These are phyloP conservation scores for Stipa capillata DNA, from an alignment of 176 grass and related monocot species.

Conservation along the genomic window DNA sequence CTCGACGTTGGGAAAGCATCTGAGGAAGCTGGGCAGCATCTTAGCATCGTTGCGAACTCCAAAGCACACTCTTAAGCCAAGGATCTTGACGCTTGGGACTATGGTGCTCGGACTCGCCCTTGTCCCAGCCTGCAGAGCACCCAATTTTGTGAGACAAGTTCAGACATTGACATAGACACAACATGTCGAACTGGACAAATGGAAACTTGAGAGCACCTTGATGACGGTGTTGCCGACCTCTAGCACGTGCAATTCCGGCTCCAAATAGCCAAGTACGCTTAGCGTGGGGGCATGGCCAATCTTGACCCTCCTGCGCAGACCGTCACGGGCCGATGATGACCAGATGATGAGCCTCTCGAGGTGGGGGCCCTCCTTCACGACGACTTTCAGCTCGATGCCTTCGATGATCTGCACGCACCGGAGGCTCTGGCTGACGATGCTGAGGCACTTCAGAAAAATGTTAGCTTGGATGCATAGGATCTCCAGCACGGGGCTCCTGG, in stretches of 20 bases:
- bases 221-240: neutral
- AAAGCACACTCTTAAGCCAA: neutral
- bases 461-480: neutral
- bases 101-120: neutral
- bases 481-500: constrained; percentile 17
- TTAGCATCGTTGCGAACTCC: neutral
- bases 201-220: neutral
- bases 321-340: neutral
- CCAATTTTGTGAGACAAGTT: neutral
- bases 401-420: neutral
- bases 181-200: neutral
- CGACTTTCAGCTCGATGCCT: neutral
- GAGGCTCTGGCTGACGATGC: constrained; percentile 11
- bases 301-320: neutral
- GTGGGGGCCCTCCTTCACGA: neutral
- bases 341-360: neutral
- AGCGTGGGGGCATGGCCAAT: neutral
- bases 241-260: neutral
- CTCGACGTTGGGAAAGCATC: constrained; percentile 15
- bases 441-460: neutral
- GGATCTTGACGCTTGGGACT: constrained; percentile 7
- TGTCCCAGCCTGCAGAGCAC: neutral
- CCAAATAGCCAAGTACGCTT: neutral
- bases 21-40: constrained; percentile 8
- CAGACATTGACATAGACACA: neutral